Evolutionary conservation across 352 stramenopile species (phyloP), one percentile per base, ranked within the genome.

Genomic region (Plasmopara halstedii): DNA sequence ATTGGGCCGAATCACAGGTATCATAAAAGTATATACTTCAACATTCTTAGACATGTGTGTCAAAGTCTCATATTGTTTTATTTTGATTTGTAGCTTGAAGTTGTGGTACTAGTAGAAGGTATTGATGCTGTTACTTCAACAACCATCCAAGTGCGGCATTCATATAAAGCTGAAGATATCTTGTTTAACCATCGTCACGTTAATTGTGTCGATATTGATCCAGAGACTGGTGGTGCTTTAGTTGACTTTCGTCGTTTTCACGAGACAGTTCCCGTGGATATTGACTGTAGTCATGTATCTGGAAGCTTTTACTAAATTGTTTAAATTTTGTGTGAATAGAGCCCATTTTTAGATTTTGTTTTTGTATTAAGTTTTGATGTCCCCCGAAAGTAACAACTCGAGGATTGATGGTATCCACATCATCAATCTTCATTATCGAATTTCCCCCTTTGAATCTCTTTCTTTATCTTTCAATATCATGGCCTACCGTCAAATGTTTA

Each of bases 51-150:
- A n/a, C n/a, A n/a, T n/a, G n/a, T n/a, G n/a, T n/a, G n/a, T n/a
- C n/a, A n/a, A n/a, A n/a, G 31, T 42, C 21, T 42, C 9, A 45
- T n/a, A 32, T 18, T 33, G 17, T 39, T 15, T 22, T 6, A 18
- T 62, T 18, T 35, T 35, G 31, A 2, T 29, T 1, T 29, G 17
- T 43, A 98, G 63, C 54, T 97, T 26, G 96, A 99, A 71, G 81
- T 99, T 40, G 82, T 98, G n/a, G 89, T 98, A 25, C 67, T 98
- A 26, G 73, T 98, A 2, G 94, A 99, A 70, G 94, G 94, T 20
- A 97, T 95, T 20, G 94, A 97, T 47, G 88, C 94, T 20, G 75
- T 97, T 23, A 98, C 94, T 17, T 96, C 85, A n/a, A 73, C 85
- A 37, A 95, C 88, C 23, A 90, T 97, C 36, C 95, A 99, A 58